phyloP scores from a whole-genome alignment of 2,329 filamentous ascomycete species.

The Phyllosticta paracitricarpa region DNA sequence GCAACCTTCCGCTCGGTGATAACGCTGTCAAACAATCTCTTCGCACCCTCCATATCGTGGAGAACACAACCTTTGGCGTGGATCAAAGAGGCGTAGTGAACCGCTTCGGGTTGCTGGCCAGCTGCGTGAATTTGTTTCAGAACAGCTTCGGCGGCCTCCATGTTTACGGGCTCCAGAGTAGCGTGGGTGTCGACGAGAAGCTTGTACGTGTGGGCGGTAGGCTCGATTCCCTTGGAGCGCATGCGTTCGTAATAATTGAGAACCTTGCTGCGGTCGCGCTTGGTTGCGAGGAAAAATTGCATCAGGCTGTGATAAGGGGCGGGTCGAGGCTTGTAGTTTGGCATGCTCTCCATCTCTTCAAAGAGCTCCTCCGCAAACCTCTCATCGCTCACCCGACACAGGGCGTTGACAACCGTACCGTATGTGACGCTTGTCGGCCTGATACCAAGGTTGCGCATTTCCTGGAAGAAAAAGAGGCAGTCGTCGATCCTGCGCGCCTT shows the following conservation, averaged over 20 bases:
- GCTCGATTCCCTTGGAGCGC: slow-evolving; percentile 74
- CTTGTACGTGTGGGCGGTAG: slow-evolving; percentile 95
- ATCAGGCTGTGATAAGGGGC: slow-evolving; percentile 99
- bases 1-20: slow-evolving; percentile 56
- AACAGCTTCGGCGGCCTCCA: slow-evolving; percentile 76
- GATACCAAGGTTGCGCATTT: slow-evolving; percentile 89
- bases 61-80: slow-evolving; percentile 91
- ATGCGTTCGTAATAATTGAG: slow-evolving; percentile 92
- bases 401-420: slow-evolving; percentile 93
- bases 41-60: slow-evolving; percentile 80
- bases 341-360: slow-evolving; percentile 97
- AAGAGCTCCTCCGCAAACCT: slow-evolving; percentile 97
- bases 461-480: slow-evolving; percentile 93
- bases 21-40: slow-evolving; percentile 71
- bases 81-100: slow-evolving; percentile 92
- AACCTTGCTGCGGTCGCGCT: slow-evolving; percentile 90
- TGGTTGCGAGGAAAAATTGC: slow-evolving; percentile 97
- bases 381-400: slow-evolving; percentile 94
- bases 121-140: slow-evolving; percentile 65
- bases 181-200: slow-evolving; percentile 92
- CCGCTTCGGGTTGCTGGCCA: slow-evolving; percentile 72
- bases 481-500: slow-evolving; percentile 97
- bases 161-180: slow-evolving; percentile 83
- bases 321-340: slow-evolving; percentile 95
- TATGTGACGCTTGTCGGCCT: slow-evolving; percentile 97